These are phyloP conservation scores for Scytalidium sp. DNA, from an alignment of 2,329 filamentous ascomycete genomes.

Conservation along the genomic window DNA sequence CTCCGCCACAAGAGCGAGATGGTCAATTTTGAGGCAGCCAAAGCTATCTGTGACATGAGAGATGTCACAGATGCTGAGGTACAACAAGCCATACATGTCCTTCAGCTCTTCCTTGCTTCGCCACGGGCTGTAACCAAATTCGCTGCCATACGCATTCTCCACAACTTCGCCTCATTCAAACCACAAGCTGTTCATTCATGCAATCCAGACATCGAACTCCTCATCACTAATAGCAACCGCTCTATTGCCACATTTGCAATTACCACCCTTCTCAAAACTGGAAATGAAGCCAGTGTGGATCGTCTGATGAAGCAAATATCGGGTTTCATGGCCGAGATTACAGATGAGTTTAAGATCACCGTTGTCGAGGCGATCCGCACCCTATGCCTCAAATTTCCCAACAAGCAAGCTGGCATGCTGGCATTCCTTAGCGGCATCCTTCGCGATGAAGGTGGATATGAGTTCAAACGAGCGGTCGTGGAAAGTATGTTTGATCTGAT, in stretches of 20 bases:
- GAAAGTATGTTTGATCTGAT: slow-evolving; percentile 99
- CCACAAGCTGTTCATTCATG: slow-evolving; percentile 87
- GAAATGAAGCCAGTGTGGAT: slow-evolving; percentile 95
- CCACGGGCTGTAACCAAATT: slow-evolving; percentile 97
- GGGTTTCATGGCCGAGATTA: slow-evolving; percentile 98
- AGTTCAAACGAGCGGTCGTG: slow-evolving; percentile 96
- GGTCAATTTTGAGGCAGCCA: slow-evolving; percentile 99
- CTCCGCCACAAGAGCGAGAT: slow-evolving; percentile 98
- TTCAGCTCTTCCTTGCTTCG: slow-evolving; percentile 95
- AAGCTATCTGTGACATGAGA: slow-evolving; percentile 93
- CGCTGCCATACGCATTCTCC: slow-evolving; percentile 90
- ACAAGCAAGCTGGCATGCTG: slow-evolving; percentile 97
- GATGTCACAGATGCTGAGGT: slow-evolving; percentile 92
- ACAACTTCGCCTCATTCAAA: slow-evolving; percentile 96
- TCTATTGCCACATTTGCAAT: slow-evolving; percentile 98
- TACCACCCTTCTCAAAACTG: slow-evolving; percentile 95
- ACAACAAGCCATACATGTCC: slow-evolving; percentile 85
- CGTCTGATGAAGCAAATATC: slow-evolving; percentile 98
- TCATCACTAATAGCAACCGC: slow-evolving; percentile 95
- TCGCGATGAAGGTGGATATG: slow-evolving; percentile 94
- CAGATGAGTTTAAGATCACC: slow-evolving; percentile 99
- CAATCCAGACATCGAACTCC: slow-evolving; percentile 94
- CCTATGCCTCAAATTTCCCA: slow-evolving; percentile 94
- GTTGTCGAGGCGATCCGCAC: slow-evolving; percentile 98
- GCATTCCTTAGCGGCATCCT: slow-evolving; percentile 96